Conservation (phyloP, 148 eudicot species). For the Selenicereus undatus region DNA sequence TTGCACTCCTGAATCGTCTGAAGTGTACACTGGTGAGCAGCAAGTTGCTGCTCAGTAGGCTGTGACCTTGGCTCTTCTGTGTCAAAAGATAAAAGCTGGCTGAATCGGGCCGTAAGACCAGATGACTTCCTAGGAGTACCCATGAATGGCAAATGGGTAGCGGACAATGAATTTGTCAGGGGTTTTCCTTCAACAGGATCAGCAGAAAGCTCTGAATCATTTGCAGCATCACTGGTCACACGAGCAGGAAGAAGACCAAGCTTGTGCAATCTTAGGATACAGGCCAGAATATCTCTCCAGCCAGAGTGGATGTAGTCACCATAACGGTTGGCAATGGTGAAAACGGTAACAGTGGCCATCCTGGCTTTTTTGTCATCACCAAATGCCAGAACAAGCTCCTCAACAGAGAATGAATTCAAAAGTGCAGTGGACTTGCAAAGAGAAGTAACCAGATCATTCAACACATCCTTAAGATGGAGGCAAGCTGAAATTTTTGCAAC, state of each 20-base stretch:
- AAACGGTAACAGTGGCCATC: conserved; percentile 82
- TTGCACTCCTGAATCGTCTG: conserved; percentile 80
- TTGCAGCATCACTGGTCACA: conserved; percentile 65
- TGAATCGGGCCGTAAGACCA: conserved; percentile 85
- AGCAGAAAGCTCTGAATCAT: conserved; percentile 55
- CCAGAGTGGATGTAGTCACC: conserved; percentile 82
- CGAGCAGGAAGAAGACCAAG: conserved; percentile 91
- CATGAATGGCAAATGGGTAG: conserved; percentile 48
- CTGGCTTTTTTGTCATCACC: conserved; percentile 80
- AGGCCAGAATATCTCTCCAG: conserved; percentile 83
- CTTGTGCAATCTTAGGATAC: conserved; percentile 78
- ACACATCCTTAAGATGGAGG: conserved; percentile 65
- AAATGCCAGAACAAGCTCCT: conserved; percentile 78
- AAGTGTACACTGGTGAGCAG: conserved; percentile 78
- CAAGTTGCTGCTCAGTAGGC: conserved; percentile 80
- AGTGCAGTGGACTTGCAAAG: conserved; percentile 88
- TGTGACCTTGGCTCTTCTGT: conserved; percentile 83
- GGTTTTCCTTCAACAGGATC: conserved; percentile 32
- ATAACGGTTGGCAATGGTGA: conserved; percentile 76
- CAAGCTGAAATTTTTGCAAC: conserved; percentile 81
- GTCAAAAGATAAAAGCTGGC: conserved; percentile 77
- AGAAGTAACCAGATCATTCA: conserved; percentile 83
- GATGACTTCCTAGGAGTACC: conserved; percentile 75
- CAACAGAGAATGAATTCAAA: conserved; percentile 60
- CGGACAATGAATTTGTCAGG: conserved; percentile 41